phyloP scores from a whole-genome alignment of 2,329 filamentous ascomycete species.

The Xylogone sp. region DNA sequence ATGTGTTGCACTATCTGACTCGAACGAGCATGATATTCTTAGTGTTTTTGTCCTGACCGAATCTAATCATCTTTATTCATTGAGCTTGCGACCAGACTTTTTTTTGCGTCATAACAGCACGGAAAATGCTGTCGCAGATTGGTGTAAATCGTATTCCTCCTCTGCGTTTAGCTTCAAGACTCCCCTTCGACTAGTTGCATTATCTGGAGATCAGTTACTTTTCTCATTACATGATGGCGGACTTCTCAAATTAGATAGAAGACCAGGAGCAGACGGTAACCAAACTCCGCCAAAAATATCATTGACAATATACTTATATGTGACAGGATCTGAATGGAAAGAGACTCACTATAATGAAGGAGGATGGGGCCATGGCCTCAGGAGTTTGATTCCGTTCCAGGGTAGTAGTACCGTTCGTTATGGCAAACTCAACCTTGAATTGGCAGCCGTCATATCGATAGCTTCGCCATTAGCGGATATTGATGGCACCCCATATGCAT shows the following conservation, averaged over 20 bases:
- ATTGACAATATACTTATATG: conserved; percentile 7
- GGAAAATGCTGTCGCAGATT: conserved; percentile 70
- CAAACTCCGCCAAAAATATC: conserved; percentile 1
- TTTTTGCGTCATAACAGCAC: conserved; percentile 68
- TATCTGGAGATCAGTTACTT: conserved; percentile 69
- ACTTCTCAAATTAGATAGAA: conserved; percentile 66
- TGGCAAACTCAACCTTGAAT: conserved; percentile 61
- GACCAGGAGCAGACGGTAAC: conserved; percentile 45
- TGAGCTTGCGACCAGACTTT: conserved; percentile 78
- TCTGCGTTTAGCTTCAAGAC: conserved; percentile 73
- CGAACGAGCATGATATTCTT: conserved; percentile 71
- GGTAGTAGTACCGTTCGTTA: conserved; percentile 60
- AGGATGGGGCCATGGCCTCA: conserved; percentile 65
- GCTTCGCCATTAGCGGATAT: conserved; percentile 44
- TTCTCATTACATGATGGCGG: conserved; percentile 78
- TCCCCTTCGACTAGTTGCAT: conserved; percentile 76
- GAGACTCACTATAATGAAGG: conserved; percentile 72
- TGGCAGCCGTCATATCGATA: conserved; percentile 63
- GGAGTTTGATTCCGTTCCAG: conserved; percentile 64
- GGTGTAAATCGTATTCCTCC: conserved; percentile 71
- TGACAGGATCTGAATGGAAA: conserved; percentile 49
- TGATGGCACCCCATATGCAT: conserved; percentile 51
- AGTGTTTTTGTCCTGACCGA: conserved; percentile 77
- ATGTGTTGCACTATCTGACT: conserved; percentile 80
- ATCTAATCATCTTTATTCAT: conserved; percentile 75